Base-by-base conservation (phyloP, 805 yeast genomes). In the Lipomyces spencermartinsiae region DNA sequence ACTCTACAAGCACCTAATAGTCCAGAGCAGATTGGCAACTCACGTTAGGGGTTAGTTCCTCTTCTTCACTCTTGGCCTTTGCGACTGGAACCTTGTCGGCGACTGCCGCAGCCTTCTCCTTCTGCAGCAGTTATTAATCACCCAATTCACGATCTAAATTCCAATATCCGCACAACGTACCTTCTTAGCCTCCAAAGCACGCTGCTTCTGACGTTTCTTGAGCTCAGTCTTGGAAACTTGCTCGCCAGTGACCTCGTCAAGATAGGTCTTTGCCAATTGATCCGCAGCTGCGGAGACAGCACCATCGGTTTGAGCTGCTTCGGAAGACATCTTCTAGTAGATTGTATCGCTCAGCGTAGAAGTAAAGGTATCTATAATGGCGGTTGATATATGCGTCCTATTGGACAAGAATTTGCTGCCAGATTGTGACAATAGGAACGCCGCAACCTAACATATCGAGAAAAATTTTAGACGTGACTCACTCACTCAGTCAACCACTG, bases 221-320 rank as follows among this genome's bases (percentile, higher is more conserved):
- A 94, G 88, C 82, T 94, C 99, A 70, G 95, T 85, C 84, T 94
- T 94, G 77, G 98, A 95, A 59, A 94, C 97, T 81, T 87, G 91
- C 82, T 94, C 99, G 60, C 98, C 98, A 71, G 98, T 95, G 75
- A 83, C 97, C 68, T 93, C 97, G 79, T 94, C 99, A 74, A 94
- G 84, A 80, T 78, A 84, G 63, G 78, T 81, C 80, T 81, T 81
- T 71, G 79, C 78, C 67, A 90, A 87, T 72, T 84, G 87, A 76
- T 93, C 97, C 63, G 97, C 80, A 62, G 84, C 89, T 77, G 86
- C 82, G 34, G 63, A 66, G 7, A 62, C 71, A 31, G 61, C 67
- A 12, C 57, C 71, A 51, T 46, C 63, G 12, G 61, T 58, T 33
- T 51, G 29, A 14, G 29, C 59, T 8, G 46, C 19, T 14, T 53